A percentile compares a stretch with the other conserved stretches of the same genome.
phyloP scores from a whole-genome alignment of 805 yeast species.

The Ogataea henricii region DNA sequence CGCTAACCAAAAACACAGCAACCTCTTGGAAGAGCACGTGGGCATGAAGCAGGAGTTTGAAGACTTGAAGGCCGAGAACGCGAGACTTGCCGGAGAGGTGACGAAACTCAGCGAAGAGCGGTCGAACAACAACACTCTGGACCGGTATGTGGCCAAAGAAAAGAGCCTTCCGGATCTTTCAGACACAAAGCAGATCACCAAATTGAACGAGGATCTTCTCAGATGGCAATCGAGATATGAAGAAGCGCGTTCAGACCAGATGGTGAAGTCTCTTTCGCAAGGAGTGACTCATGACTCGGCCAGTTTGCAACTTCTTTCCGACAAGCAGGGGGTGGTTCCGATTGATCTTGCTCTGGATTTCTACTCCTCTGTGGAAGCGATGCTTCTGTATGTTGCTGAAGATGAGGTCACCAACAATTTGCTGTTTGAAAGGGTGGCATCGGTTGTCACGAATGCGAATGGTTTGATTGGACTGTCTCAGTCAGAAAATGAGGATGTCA shows the following conservation, averaged over 20 bases:
- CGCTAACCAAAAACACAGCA: slow-evolving; percentile 8
- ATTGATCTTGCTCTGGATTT: slow-evolving; percentile 34
- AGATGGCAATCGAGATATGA: slow-evolving; percentile 55
- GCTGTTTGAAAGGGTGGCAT: slow-evolving; percentile 54
- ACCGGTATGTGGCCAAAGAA: slow-evolving; percentile 7
- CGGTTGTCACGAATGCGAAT: slow-evolving; percentile 49
- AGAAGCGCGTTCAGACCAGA: slow-evolving; percentile 40
- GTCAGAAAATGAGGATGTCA: slow-evolving; percentile 28
- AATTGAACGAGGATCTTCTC: slow-evolving; percentile 30
- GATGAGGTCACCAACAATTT: slow-evolving; percentile 36
- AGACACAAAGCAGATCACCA: slow-evolving; percentile 12
- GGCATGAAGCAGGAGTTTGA: slow-evolving; percentile 13
- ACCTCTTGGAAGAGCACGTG: slow-evolving; percentile 7
- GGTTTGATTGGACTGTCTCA: slow-evolving; percentile 37
- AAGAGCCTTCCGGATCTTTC: slow-evolving; percentile 8
- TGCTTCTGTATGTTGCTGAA: slow-evolving; percentile 35
- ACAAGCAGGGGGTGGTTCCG: slow-evolving; percentile 47
- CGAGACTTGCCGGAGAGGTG: slow-evolving; percentile 11
- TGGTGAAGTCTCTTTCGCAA: slow-evolving; percentile 14
- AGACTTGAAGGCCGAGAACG: slow-evolving; percentile 15
- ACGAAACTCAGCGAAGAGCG: slow-evolving; percentile 12
- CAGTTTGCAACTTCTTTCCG: slow-evolving; percentile 14
- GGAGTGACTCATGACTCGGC: slow-evolving; percentile 9
- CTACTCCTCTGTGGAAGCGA: slow-evolving; percentile 50
- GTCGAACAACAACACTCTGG: slow-evolving; percentile 9